Base-by-base conservation (phyloP, 1,139 yeast species). In the Blastobotrys apis region DNA sequence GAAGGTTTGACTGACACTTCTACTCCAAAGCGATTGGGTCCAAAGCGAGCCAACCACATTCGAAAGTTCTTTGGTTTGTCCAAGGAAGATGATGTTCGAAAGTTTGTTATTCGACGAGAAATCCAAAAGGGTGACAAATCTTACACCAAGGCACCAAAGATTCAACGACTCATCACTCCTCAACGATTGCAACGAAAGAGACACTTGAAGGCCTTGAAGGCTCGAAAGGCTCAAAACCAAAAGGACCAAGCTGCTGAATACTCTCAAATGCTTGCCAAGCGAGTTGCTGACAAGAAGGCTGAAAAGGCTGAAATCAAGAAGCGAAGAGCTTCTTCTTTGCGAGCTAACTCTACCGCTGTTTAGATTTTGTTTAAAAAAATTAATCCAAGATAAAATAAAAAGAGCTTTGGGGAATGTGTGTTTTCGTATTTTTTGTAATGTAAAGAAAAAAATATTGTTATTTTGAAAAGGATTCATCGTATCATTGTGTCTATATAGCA, bases 211-310 rank as follows among this genome's bases (percentile, higher is more conserved):
- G 81, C 96, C 64, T 78, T 82, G 75, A 92, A 92, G 85, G 78
- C 86, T 72, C 84, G 83, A 79, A 86, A 86, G 75, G 97, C 97
- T 73, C 95, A 87, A 80, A 88, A 86, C 69, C 96, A 88, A 79
- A 88, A 95, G 87, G 97, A 92, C 73, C 96, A 95, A 77, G 98
- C 99, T 76, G 95, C 97, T 71, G 98, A 92, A 77, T 92, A 92
- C 84, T 95, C 97, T 70, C 95, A 88, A 77, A 81, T 92, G 73
- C 82, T 92, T 74, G 97, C 98, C 71, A 78, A 88, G 81, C 94
- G 97, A 78, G 85, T 90, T 74, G 85, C 87, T 75, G 97, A 90
- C 77, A 64, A 92, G 81, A 90, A 90, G 81, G 94, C 95, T 73
- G 95, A 86, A 77, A 86, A 79, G 79, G 96, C 95, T 76, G 96